Evolutionary conservation across 257 asterid species (phyloP).

Genomic region (Fraxinus excelsior): DNA sequence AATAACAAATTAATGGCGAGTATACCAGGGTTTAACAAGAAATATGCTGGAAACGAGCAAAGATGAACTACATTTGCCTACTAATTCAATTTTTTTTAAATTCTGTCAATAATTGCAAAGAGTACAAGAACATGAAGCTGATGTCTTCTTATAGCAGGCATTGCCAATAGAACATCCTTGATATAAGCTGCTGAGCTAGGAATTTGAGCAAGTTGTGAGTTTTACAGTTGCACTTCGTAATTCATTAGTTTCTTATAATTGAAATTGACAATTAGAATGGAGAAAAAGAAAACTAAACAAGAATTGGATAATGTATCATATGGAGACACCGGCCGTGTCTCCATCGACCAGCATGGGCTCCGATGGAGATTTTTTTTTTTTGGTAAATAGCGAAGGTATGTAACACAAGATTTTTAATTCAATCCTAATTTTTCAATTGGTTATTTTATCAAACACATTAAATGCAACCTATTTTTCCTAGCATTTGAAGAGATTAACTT

Average conservation of each 20-base stretch:
- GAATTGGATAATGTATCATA: slow-evolving; percentile 4
- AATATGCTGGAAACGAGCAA: neutral
- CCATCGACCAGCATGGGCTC: too few relatives aligned
- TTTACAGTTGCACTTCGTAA: slow-evolving; percentile 56
- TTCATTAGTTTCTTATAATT: slow-evolving; percentile 65
- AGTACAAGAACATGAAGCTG: slow-evolving; percentile 76
- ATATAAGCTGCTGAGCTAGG: slow-evolving; percentile 67
- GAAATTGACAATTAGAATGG: slow-evolving; percentile 29
- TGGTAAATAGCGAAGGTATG: too few relatives aligned
- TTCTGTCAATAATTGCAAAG: slow-evolving; percentile 6
- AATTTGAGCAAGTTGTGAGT: slow-evolving; percentile 92
- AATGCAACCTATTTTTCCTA: too few relatives aligned
- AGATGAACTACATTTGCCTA: neutral
- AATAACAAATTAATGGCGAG: neutral
- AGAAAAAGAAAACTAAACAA: slow-evolving; percentile 23
- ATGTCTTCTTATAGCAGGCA: slow-evolving; percentile 79
- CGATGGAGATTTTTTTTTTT: too few relatives aligned
- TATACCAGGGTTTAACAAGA: slow-evolving; percentile 10
- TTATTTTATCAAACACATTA: too few relatives aligned
- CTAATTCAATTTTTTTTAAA: slow-evolving; percentile 13
- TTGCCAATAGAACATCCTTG: slow-evolving; percentile 73
- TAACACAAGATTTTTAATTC: too few relatives aligned
- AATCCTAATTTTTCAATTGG: too few relatives aligned
- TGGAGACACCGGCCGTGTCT: too few relatives aligned
- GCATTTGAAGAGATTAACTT: too few relatives aligned